These are phyloP conservation scores for Tuber brumale DNA, from an alignment of 495 filamentous ascomycete genomes.

Conservation along the genomic window DNA sequence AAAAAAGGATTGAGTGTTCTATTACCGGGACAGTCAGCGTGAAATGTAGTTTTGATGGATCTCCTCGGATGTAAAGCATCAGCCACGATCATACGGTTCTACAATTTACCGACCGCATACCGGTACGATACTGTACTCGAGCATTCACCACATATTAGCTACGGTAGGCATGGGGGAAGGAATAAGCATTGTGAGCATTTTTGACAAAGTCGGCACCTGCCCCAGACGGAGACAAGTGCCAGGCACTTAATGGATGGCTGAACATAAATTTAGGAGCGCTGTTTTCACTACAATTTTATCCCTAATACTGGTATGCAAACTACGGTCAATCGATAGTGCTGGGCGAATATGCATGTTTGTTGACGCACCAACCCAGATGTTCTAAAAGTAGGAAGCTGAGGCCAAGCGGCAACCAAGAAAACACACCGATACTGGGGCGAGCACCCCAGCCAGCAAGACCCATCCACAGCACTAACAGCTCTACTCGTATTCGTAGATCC, in stretches of 20 bases:
- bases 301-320: background rate
- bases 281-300: background rate
- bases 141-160: background rate
- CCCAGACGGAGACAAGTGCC: background rate
- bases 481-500: slow-evolving; percentile 45
- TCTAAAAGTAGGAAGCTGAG: slow-evolving; percentile 2
- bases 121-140: too few relatives aligned
- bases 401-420: background rate
- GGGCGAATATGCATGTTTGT: background rate
- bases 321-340: background rate
- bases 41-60: background rate
- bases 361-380: background rate
- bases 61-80: background rate
- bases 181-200: background rate
- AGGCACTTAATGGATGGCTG: background rate
- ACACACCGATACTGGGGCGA: background rate
- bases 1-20: background rate
- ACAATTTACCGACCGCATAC: background rate
- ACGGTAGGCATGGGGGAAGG: background rate
- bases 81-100: background rate
- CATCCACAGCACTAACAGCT: background rate
- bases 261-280: background rate
- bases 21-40: background rate
- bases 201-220: background rate
- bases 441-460: background rate